Evolutionary conservation across 805 yeast genomes (phyloP).

Genomic region (Saccharomycopsis selenospora): DNA sequence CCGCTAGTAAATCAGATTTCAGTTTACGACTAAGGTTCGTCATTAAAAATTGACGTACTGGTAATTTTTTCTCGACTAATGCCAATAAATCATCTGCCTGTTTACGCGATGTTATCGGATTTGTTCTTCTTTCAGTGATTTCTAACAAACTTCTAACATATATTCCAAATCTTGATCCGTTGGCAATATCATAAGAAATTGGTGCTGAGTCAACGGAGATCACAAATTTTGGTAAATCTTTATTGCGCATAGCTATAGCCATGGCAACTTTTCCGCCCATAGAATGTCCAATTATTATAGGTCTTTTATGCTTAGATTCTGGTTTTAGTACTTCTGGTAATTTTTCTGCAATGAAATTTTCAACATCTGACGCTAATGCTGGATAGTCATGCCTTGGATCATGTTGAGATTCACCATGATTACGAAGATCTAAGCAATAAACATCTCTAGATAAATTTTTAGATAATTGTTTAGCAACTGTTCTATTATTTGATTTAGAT

Average conservation of each 20-base stretch:
- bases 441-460: slow-evolving; percentile 46
- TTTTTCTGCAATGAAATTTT: slow-evolving; percentile 49
- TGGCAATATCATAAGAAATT: slow-evolving; percentile 49
- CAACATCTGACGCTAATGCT: slow-evolving; percentile 81
- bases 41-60: slow-evolving; percentile 69
- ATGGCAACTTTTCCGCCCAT: slow-evolving; percentile 95
- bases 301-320: slow-evolving; percentile 33
- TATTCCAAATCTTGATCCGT: slow-evolving; percentile 47
- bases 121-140: slow-evolving; percentile 42
- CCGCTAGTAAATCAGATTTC: slow-evolving; percentile 30
- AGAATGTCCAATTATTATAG: slow-evolving; percentile 71
- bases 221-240: slow-evolving; percentile 51
- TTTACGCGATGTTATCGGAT: slow-evolving; percentile 39
- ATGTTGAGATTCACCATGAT: slow-evolving; percentile 92
- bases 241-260: slow-evolving; percentile 71
- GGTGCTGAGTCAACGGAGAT: slow-evolving; percentile 91
- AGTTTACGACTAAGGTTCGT: slow-evolving; percentile 53
- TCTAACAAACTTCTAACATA: slow-evolving; percentile 59
- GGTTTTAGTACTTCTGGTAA: slow-evolving; percentile 28
- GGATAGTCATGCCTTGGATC: slow-evolving; percentile 65
- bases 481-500: slow-evolving; percentile 67
- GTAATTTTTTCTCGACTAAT: slow-evolving; percentile 50
- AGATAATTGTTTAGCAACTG: slow-evolving; percentile 60
- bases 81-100: slow-evolving; percentile 55
- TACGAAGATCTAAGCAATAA: slow-evolving; percentile 70